Conservation (phyloP, 2,329 filamentous ascomycete genomes). For the Orbilia javanica region DNA sequence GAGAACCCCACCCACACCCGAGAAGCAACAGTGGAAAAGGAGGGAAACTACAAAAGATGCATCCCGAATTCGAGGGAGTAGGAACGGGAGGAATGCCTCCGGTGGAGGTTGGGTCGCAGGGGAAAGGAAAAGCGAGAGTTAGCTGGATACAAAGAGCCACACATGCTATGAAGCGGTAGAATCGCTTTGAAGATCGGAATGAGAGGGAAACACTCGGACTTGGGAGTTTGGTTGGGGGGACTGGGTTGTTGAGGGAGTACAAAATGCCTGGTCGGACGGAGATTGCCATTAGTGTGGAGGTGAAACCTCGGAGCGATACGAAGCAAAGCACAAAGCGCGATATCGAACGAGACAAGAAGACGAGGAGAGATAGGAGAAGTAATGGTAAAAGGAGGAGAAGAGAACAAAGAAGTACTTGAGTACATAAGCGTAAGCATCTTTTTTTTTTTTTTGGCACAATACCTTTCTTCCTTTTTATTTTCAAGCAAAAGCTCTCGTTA, state of each 20-base stretch:
- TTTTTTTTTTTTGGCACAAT: not conserved
- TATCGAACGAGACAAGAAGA: not conserved
- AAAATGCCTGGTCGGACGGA: conserved; percentile 7
- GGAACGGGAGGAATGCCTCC: conserved; percentile 1
- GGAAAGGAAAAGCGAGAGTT: conserved; percentile 36
- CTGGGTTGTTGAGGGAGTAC: conserved; percentile 28
- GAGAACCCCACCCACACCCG: conserved; percentile 10
- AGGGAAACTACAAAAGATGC: conserved; percentile 43
- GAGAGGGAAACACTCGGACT: conserved; percentile 65
- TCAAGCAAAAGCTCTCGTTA: not conserved
- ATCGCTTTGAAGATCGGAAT: conserved; percentile 66
- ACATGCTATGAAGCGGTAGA: conserved; percentile 48
- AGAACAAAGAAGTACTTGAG: not conserved
- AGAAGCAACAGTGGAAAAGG: conserved; percentile 25
- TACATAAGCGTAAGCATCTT: not conserved
- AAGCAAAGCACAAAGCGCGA: not conserved
- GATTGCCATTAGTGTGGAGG: conserved; percentile 6
- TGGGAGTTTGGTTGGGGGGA: conserved; percentile 62
- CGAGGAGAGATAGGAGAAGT: not conserved
- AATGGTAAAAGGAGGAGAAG: not conserved
- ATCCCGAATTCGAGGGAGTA: conserved; percentile 38
- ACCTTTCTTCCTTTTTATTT: not conserved
- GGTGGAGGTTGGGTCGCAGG: conserved; percentile 3
- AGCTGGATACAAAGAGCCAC: conserved; percentile 54
- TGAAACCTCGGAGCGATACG: not conserved